A percentile compares a stretch with the other conserved stretches of the same genome.
These are phyloP conservation scores for Macrocystidia cucumis DNA, from an alignment of 1,284 basidiomycete genomes.

Conservation along the genomic window DNA sequence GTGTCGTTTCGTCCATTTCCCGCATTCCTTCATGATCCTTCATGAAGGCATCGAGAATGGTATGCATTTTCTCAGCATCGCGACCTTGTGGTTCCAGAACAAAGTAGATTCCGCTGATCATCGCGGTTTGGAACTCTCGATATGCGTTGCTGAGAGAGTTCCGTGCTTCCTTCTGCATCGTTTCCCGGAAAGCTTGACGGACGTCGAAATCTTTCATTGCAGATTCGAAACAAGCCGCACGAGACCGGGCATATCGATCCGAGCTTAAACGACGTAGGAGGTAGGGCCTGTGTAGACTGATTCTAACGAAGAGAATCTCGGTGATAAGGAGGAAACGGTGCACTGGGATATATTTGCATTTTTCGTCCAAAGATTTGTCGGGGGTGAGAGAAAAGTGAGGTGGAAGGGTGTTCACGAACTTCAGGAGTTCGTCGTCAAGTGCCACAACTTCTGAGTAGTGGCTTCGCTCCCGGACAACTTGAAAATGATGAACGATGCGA, in stretches of 20 bases:
- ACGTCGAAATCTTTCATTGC: slow-evolving; percentile 72
- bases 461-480: slow-evolving; percentile 76
- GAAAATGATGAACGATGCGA: slow-evolving; percentile 91
- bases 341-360: slow-evolving; percentile 54
- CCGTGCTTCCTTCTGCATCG: slow-evolving; percentile 50
- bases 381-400: slow-evolving; percentile 72
- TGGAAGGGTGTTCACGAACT: slow-evolving; percentile 71
- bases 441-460: slow-evolving; percentile 82
- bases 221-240: slow-evolving; percentile 73
- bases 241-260: slow-evolving; percentile 69
- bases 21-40: slow-evolving; percentile 59
- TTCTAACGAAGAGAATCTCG: slow-evolving; percentile 74
- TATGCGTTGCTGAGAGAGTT: slow-evolving; percentile 73
- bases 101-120: slow-evolving; percentile 81
- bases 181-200: slow-evolving; percentile 56
- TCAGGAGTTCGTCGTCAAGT: slow-evolving; percentile 82
- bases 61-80: slow-evolving; percentile 62
- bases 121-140: slow-evolving; percentile 77
- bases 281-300: slow-evolving; percentile 74
- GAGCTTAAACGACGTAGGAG: slow-evolving; percentile 64
- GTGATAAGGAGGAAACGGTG: slow-evolving; percentile 78
- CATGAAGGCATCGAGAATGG: slow-evolving; percentile 72
- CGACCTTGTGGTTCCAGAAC: slow-evolving; percentile 68
- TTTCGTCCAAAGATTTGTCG: slow-evolving; percentile 72
- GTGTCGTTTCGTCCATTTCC: slow-evolving; percentile 76